Conservation (phyloP, 768 basidiomycete species). For the Clitopilus hobsonii region DNA sequence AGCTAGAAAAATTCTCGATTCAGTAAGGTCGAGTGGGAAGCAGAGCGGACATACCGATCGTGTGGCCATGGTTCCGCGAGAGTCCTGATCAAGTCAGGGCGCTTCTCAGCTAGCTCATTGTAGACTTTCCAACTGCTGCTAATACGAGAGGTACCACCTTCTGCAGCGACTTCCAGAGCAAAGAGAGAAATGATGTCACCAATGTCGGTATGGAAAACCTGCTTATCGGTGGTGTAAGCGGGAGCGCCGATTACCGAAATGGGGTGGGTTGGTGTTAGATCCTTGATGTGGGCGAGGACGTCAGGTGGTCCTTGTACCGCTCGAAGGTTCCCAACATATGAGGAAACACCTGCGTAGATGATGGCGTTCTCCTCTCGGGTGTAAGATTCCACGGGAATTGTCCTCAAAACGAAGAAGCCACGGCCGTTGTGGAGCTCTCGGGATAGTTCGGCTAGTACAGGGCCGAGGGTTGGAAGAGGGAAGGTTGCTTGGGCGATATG, state of each 20-base stretch:
- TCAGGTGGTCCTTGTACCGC: constrained; percentile 38
- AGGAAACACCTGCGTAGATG: constrained; percentile 42
- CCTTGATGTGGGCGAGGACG: constrained; percentile 43
- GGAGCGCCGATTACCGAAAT: constrained; percentile 37
- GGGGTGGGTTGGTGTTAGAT: constrained; percentile 37
- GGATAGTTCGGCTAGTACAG: constrained; percentile 29
- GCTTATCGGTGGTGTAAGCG: constrained; percentile 45
- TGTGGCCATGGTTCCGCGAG: constrained; percentile 38
- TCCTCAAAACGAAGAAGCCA: constrained; percentile 44
- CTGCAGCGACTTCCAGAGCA: constrained; percentile 35
- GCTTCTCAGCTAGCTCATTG: constrained; percentile 40
- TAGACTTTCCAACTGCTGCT: constrained; percentile 39
- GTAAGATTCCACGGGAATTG: constrained; percentile 40
- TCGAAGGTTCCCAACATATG: constrained; percentile 38
- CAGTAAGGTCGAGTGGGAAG: background rate
- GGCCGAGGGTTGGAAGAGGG: constrained; percentile 36
- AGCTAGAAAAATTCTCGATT: constrained; percentile 19
- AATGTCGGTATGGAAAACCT: constrained; percentile 45
- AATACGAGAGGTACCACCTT: constrained; percentile 41
- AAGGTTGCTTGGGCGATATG: constrained; percentile 33
- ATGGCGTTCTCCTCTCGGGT: constrained; percentile 33
- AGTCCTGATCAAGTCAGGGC: constrained; percentile 37
- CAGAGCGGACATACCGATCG: constrained; percentile 26
- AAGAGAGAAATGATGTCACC: constrained; percentile 42
- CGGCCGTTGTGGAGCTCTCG: constrained; percentile 38